Conservation (phyloP, 1,284 basidiomycete genomes). For the Cutaneotrichosporon mucoides region DNA sequence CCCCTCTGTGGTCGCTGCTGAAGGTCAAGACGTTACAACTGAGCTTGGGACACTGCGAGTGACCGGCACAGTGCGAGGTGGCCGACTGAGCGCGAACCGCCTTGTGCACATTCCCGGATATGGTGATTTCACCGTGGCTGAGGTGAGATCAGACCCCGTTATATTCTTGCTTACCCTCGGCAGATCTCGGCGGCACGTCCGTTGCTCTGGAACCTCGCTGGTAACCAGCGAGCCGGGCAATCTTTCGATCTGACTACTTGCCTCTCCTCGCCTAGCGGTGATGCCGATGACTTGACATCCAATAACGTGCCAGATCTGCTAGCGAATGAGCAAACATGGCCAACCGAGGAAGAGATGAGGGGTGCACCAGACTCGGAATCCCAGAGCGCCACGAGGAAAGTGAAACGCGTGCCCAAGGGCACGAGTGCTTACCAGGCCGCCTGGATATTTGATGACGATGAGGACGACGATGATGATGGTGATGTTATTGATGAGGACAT, state of each 20-base stretch:
- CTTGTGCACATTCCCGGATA: slow-evolving; percentile 82
- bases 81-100: slow-evolving; percentile 72
- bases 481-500: slow-evolving; percentile 54
- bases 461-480: slow-evolving; percentile 54
- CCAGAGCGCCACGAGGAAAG: slow-evolving; percentile 54
- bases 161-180: neutral
- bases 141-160: slow-evolving; percentile 53
- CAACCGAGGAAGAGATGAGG: slow-evolving; percentile 92
- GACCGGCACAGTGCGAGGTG: slow-evolving; percentile 79
- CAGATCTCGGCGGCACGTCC: slow-evolving; percentile 34
- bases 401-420: slow-evolving; percentile 76
- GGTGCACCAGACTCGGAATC: slow-evolving; percentile 49
- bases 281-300: slow-evolving; percentile 82
- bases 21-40: slow-evolving; percentile 17
- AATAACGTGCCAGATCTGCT: slow-evolving; percentile 84
- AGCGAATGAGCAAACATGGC: slow-evolving; percentile 97
- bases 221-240: neutral
- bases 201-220: neutral
- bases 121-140: slow-evolving; percentile 82
- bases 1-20: slow-evolving; percentile 33
- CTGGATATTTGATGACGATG: slow-evolving; percentile 80
- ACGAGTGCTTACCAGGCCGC: slow-evolving; percentile 91
- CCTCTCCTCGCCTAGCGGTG: slow-evolving; percentile 55
- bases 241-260: neutral
- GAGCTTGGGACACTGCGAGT: slow-evolving; percentile 59